Conservation (phyloP, 768 basidiomycete species). For the Amanita brunnescens region DNA sequence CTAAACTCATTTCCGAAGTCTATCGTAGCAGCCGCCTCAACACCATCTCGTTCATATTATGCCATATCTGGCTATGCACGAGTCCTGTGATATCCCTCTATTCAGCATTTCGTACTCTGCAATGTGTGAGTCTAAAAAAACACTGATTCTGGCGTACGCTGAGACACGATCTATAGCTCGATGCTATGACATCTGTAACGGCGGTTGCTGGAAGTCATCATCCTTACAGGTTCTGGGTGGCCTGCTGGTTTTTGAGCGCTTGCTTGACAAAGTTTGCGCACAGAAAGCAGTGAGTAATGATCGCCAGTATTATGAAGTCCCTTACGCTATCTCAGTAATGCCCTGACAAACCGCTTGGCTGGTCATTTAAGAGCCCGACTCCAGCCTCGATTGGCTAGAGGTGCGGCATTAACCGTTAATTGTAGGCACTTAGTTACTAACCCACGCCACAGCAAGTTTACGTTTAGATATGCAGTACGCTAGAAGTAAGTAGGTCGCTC, state of each 20-base stretch:
- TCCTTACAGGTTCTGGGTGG: background rate
- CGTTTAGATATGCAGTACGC: slow-evolving; percentile 13
- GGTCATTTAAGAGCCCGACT: slow-evolving; percentile 29
- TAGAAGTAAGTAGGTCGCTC: slow-evolving; percentile 10
- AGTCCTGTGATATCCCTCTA: background rate
- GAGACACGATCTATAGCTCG: background rate
- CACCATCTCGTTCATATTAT: background rate
- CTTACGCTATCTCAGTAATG: slow-evolving; percentile 10
- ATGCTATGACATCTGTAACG: background rate
- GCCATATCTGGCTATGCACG: background rate
- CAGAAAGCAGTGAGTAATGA: background rate
- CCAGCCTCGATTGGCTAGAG: slow-evolving; percentile 28
- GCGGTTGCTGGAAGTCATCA: background rate
- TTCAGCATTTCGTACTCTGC: background rate
- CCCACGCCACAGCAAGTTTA: slow-evolving; percentile 16
- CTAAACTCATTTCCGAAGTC: background rate
- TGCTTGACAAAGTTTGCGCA: background rate
- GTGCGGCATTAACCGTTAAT: slow-evolving; percentile 13
- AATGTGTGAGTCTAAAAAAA: background rate
- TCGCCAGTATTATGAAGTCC: background rate
- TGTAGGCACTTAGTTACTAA: background rate
- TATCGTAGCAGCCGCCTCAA: background rate
- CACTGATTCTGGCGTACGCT: background rate
- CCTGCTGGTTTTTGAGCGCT: background rate
- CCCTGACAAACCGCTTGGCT: slow-evolving; percentile 8